Percentiles rank a stretch among this genome's conserved stretches.
Conservation (phyloP, 140 eudicot genomes). For the Erigeron philadelphicus region DNA sequence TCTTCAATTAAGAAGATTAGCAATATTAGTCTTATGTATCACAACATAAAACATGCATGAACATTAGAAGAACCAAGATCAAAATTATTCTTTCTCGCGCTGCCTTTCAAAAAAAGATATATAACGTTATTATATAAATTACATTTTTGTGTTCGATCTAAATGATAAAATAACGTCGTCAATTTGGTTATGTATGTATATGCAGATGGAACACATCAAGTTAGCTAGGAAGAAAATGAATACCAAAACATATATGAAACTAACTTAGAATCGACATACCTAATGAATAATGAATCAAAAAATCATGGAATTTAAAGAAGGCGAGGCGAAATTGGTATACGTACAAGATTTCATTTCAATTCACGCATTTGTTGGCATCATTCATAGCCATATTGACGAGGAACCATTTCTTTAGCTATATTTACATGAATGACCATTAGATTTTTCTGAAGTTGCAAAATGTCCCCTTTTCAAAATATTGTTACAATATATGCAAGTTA, state of each 20-base stretch:
- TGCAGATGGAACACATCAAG: neutral
- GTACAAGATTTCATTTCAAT: constrained; percentile 13
- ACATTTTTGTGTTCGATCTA: constrained; percentile 4
- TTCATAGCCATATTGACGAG: constrained; percentile 19
- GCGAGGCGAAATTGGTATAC: constrained; percentile 20
- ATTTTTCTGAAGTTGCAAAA: constrained; percentile 4
- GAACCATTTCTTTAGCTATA: constrained; percentile 11
- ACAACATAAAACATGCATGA: no score
- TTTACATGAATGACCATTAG: constrained; percentile 16
- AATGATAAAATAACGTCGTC: constrained; percentile 5
- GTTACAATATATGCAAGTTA: neutral
- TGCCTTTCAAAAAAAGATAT: neutral
- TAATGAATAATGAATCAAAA: constrained; percentile 1
- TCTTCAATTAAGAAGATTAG: no score
- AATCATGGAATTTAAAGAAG: constrained; percentile 10
- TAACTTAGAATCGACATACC: constrained; percentile 27
- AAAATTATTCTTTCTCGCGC: neutral
- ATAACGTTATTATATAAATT: neutral
- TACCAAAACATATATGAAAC: constrained; percentile 17
- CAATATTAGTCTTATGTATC: neutral
- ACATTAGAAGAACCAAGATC: neutral
- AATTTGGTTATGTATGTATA: constrained; percentile 5
- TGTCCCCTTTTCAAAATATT: neutral
- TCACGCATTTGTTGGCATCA: constrained; percentile 15
- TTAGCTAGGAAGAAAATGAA: neutral